Base-by-base conservation (phyloP, 306 rosid species). In the Sphenostylis stenocarpa region DNA sequence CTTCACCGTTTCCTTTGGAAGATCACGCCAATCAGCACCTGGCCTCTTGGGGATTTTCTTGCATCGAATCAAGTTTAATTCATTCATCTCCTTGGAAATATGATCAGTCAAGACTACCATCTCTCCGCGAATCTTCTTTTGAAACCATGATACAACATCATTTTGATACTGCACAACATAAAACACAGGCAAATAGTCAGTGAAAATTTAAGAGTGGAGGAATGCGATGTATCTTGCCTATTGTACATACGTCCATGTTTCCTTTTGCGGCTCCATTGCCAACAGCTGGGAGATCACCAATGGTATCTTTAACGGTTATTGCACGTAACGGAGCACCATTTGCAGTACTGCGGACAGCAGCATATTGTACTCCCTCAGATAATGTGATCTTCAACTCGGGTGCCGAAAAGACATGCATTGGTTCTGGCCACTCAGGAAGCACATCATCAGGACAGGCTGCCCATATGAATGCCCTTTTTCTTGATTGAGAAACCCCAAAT, bases 391-490 rank as follows among this genome's bases (percentile, higher is more conserved):
- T 92, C 84, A 95, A 81, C 82, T 95, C 94, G 0, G 99, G 99
- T 45, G 90, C 91, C 19, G 88, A 78, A 83, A 95, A 92, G 29
- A 92, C 99, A 36, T 95, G 97, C 96, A 95, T 83, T 64, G 99
- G 99, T 86, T 95, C 98, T 5, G 98, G 99, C 99, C 99, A 95
- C 76, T 92, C 99, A 0, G 99, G 99, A 58, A 95, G 97, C 48
- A 77, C 82, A 72, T 92, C 97, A 34, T 88, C 94, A 1, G 99
- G 97, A 21, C 97, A 86, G 15, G 99, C 97, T 73, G 99, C 99
- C 99, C 99, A 95, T 79, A 95, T 92, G 77, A 95, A 95, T 67
- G 97, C 99, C 72, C 98, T 86, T 80, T 92, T 95, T 77, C 99
- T 83, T 65, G 97, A 95, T 87, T 92, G 99, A 6, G 99, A 92